These are phyloP conservation scores for Penicillium arizonense DNA, from an alignment of 495 filamentous ascomycete genomes.

Conservation along the genomic window DNA sequence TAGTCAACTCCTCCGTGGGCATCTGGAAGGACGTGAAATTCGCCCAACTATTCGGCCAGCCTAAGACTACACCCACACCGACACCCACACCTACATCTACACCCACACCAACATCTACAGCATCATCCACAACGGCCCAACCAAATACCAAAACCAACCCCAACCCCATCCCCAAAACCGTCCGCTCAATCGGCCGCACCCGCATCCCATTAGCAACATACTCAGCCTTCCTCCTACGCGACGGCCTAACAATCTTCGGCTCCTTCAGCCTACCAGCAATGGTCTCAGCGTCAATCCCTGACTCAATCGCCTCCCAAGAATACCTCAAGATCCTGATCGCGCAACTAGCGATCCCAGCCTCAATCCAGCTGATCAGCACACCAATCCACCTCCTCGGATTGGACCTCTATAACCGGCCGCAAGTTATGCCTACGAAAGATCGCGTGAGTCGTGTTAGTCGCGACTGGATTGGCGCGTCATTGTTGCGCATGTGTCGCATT, in stretches of 20 bases:
- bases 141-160: slow-evolving; percentile 31
- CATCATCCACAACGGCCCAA: slow-evolving; percentile 6
- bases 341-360: slow-evolving; percentile 74
- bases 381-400: slow-evolving; percentile 81
- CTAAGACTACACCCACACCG: slow-evolving; percentile 8
- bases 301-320: slow-evolving; percentile 35
- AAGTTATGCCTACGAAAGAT: slow-evolving; percentile 43
- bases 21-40: slow-evolving; percentile 50
- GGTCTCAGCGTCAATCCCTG: slow-evolving; percentile 34
- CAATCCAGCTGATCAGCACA: slow-evolving; percentile 77
- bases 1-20: slow-evolving; percentile 40
- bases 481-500: slow-evolving; percentile 78
- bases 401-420: slow-evolving; percentile 75
- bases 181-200: slow-evolving; percentile 40
- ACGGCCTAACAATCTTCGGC: slow-evolving; percentile 84
- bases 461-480: slow-evolving; percentile 72
- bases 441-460: slow-evolving; percentile 60
- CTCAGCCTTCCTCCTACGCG: slow-evolving; percentile 71
- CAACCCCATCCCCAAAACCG: slow-evolving; percentile 32
- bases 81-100: slow-evolving; percentile 38
- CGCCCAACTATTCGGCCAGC: slow-evolving; percentile 42
- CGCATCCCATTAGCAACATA: slow-evolving; percentile 48
- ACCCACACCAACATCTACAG: slow-evolving; percentile 40
- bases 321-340: slow-evolving; percentile 49
- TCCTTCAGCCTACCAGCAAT: slow-evolving; percentile 75